These are phyloP conservation scores for Yamadazyma aaseri DNA, from an alignment of 1,139 yeast species.

Conservation along the genomic window DNA sequence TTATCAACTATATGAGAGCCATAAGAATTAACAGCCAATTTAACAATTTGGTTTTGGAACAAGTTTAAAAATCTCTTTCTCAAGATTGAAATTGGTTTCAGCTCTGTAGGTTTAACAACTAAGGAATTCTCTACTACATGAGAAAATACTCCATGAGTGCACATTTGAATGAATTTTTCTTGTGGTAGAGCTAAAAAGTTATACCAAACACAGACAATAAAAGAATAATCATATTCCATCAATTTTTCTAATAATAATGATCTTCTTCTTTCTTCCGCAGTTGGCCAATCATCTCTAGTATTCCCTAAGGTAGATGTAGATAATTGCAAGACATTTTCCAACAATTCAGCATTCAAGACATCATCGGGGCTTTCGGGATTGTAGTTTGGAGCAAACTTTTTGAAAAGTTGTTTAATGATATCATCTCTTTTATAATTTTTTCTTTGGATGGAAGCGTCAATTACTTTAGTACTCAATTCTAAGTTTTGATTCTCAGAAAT, in stretches of 20 bases:
- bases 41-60: slow-evolving; percentile 52
- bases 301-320: slow-evolving; percentile 75
- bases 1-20: slow-evolving; percentile 91
- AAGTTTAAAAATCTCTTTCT: slow-evolving; percentile 71
- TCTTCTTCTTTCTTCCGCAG: slow-evolving; percentile 84
- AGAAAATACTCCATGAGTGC: slow-evolving; percentile 84
- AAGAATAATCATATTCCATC: slow-evolving; percentile 61
- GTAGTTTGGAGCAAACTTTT: slow-evolving; percentile 56
- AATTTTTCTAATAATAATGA: slow-evolving; percentile 71
- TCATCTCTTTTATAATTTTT: slow-evolving; percentile 65
- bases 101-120: slow-evolving; percentile 34
- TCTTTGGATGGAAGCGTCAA: slow-evolving; percentile 64
- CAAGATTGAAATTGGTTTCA: slow-evolving; percentile 51
- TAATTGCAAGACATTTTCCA: slow-evolving; percentile 64
- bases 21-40: slow-evolving; percentile 78
- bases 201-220: slow-evolving; percentile 58
- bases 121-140: slow-evolving; percentile 74
- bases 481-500: slow-evolving; percentile 53
- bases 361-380: slow-evolving; percentile 24
- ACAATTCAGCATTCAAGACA: slow-evolving; percentile 42
- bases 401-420: slow-evolving; percentile 57
- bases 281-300: slow-evolving; percentile 86
- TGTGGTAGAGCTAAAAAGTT: slow-evolving; percentile 59
- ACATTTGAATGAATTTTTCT: slow-evolving; percentile 65
- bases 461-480: slow-evolving; percentile 65